A percentile compares a stretch with the other conserved stretches of the same genome.
Evolutionary conservation across 352 stramenopile species (phyloP).

Genomic region (Phytophthora europaea): DNA sequence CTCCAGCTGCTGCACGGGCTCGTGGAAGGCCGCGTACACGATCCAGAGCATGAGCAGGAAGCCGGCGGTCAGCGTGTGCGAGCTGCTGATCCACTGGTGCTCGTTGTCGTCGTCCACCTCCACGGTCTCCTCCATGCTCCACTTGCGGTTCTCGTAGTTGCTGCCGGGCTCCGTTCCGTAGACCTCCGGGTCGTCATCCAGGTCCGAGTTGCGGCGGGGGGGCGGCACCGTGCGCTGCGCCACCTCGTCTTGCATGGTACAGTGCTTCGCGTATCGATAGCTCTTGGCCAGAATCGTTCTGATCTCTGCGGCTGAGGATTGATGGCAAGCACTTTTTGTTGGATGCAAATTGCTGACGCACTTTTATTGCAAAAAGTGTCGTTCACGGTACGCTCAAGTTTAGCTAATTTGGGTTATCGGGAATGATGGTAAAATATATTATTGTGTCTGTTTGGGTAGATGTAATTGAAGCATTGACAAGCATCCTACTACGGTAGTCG

Average conservation of each 20-base stretch:
- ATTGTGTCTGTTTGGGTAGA: constrained; percentile 32
- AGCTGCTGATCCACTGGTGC: constrained; percentile 84
- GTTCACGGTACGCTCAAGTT: constrained; percentile 12
- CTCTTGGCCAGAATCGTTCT: constrained; percentile 11
- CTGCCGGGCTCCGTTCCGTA: constrained; percentile 54
- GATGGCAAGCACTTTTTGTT: constrained; percentile 30
- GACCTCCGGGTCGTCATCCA: constrained; percentile 49
- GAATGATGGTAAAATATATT: constrained; percentile 13
- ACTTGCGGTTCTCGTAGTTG: constrained; percentile 89
- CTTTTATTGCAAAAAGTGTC: constrained; percentile 31
- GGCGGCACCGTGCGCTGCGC: constrained; percentile 58
- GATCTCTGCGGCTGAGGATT: constrained; percentile 18
- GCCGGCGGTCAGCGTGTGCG: constrained; percentile 83
- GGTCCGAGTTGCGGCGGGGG: constrained; percentile 66
- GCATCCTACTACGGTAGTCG: neutral
- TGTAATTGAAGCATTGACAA: neutral
- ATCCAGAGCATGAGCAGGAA: constrained; percentile 88
- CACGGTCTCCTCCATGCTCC: constrained; percentile 87
- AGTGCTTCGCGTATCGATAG: neutral
- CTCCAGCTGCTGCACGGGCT: constrained; percentile 44
- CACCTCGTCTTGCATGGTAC: constrained; percentile 36
- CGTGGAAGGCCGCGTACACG: constrained; percentile 87
- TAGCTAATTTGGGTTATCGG: neutral
- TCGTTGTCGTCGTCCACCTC: constrained; percentile 79
- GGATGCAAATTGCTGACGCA: constrained; percentile 33